Percentiles rank a stretch among this genome's conserved stretches.
These are phyloP conservation scores for Candida vartiovaarae DNA, from an alignment of 805 yeast species.

Conservation along the genomic window DNA sequence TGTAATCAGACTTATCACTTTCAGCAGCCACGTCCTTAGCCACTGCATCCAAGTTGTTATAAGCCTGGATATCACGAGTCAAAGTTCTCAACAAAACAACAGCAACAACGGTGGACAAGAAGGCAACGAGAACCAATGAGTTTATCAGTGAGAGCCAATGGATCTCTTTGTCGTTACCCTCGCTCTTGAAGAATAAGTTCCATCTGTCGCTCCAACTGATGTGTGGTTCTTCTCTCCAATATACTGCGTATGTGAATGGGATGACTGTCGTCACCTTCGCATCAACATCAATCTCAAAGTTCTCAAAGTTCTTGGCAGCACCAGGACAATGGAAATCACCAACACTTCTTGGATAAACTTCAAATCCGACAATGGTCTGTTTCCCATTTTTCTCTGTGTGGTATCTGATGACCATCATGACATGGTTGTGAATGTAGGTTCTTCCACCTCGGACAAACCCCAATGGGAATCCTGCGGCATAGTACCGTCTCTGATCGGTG, in stretches of 20 bases:
- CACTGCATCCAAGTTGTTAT: conserved; percentile 23
- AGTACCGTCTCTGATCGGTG: conserved; percentile 55
- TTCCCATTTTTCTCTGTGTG: conserved; percentile 41
- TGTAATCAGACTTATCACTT: conserved; percentile 22
- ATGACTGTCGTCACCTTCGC: conserved; percentile 37
- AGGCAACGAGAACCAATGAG: conserved; percentile 55
- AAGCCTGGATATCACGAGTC: conserved; percentile 39
- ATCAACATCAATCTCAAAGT: conserved; percentile 44
- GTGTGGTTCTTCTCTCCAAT: conserved; percentile 77
- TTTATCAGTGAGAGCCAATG: conserved; percentile 78
- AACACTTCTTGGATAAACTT: conserved; percentile 81
- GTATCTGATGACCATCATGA: conserved; percentile 72
- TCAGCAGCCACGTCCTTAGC: conserved; percentile 21
- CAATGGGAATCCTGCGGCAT: conserved; percentile 81
- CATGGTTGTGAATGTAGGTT: conserved; percentile 68
- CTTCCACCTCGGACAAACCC: conserved; percentile 62
- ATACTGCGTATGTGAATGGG: conserved; percentile 79
- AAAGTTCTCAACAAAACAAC: conserved; percentile 53
- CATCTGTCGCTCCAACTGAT: conserved; percentile 64
- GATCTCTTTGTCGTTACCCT: conserved; percentile 41
- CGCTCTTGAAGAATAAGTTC: conserved; percentile 60
- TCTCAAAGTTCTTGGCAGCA: conserved; percentile 50
- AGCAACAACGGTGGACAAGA: conserved; percentile 59
- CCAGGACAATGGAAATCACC: conserved; percentile 67
- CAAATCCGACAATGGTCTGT: conserved; percentile 77